Evolutionary conservation across 2,329 filamentous ascomycete genomes (phyloP), one percentile per base, ranked within the genome.

Genomic region (Pseudopithomyces maydicus): DNA sequence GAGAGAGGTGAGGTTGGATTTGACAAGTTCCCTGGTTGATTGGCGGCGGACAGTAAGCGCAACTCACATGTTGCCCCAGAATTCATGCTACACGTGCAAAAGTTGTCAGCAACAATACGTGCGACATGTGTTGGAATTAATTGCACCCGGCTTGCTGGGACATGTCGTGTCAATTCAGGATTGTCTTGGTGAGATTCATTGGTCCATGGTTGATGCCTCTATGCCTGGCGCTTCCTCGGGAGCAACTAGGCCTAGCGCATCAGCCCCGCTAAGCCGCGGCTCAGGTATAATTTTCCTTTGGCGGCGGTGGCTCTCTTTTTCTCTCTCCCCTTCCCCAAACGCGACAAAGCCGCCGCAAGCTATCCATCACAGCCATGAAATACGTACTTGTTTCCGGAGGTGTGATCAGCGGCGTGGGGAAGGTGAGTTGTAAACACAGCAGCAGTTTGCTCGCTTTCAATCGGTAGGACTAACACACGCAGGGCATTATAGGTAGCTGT

Each of bases 301-400:
- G 61, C 60, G 60, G 45, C 62, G 64, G 56, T 59, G 65, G 59
- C 61, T n/a, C 43, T 56, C 64, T 74, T 76, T 71, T 71, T 71
- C 77, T 72, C 76, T 69, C 68, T 73, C 76, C 77, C 77, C 74
- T 77, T 75, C 70, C 73, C 73, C 74, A 73, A 66, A 63, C 68
- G 70, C 70, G 74, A 69, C 59, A 71, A 69, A 75, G 74, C 56
- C 65, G 67, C 75, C 71, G 71, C 72, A 72, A 64, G 74, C 68
- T 74, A 86, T 80, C 38, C 38, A 29, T 29, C 26, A 29, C 26
- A 17, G 19, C 38, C 71, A 92, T 92, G 89, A 91, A 91, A 81
- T 91, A 91, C 82, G 88, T 92, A 77, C 82, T 92, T 65, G 89
- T 92, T 66, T 90, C 88, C 67, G 90, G 90, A 83, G 90, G 89